Conservation (phyloP, 306 rosid species). For the Spatholobus suberectus region DNA sequence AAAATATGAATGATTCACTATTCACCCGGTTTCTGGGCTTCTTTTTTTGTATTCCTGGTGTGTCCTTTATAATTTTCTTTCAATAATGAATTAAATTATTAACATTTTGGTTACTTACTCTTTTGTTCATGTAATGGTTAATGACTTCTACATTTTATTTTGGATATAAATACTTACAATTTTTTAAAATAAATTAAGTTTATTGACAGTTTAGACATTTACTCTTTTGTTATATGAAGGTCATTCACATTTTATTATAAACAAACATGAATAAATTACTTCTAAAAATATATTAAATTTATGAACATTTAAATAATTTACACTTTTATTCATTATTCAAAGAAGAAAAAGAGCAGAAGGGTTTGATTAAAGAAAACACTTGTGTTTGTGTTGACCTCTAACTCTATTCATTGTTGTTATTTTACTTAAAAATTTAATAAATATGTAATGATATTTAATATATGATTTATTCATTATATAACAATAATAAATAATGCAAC, state of each 20-base stretch:
- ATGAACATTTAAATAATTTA: not conserved
- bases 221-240: too few relatives aligned
- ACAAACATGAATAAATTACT: not conserved
- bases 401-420: not conserved
- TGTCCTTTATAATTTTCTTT: too few relatives aligned
- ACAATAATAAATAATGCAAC: not conserved
- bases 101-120: not conserved
- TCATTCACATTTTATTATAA: not conserved
- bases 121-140: not conserved
- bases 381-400: not conserved
- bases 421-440: not conserved
- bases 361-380: not conserved
- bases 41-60: too few relatives aligned
- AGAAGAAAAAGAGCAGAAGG: not conserved
- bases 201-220: not conserved
- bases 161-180: not conserved
- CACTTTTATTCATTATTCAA: not conserved
- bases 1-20: too few relatives aligned
- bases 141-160: not conserved
- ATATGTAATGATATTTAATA: not conserved
- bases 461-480: not conserved
- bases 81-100: too few relatives aligned
- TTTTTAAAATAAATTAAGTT: not conserved
- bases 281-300: not conserved
- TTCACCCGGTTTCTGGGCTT: too few relatives aligned